Evolutionary conservation across 1,284 basidiomycete species (phyloP).

Genomic region (Neolentinus lepideus): DNA sequence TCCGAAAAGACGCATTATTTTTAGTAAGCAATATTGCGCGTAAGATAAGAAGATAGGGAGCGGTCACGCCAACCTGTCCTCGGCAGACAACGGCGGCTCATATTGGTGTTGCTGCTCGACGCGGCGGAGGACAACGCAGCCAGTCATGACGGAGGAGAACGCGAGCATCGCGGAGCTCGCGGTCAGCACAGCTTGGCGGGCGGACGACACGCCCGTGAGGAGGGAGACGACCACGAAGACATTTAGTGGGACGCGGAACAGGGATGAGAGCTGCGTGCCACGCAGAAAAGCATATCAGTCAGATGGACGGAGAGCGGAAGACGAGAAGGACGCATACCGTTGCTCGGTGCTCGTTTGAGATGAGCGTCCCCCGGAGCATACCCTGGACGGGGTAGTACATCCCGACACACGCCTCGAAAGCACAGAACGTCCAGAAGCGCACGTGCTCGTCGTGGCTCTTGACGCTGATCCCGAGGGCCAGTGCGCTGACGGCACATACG

Average conservation of each 20-base stretch:
- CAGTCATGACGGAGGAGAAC: constrained; percentile 56
- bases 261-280: constrained; percentile 50
- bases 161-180: constrained; percentile 52
- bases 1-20: background rate
- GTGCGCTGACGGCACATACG: constrained; percentile 49
- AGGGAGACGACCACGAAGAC: constrained; percentile 67
- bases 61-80: background rate
- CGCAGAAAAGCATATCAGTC: constrained; percentile 5
- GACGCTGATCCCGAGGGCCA: constrained; percentile 51
- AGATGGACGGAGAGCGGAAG: background rate
- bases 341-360: constrained; percentile 68
- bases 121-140: constrained; percentile 26
- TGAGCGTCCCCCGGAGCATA: constrained; percentile 61
- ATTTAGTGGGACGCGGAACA: constrained; percentile 72
- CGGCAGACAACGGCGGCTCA: background rate
- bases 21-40: background rate
- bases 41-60: background rate
- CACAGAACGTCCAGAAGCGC: constrained; percentile 68
- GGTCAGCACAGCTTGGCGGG: constrained; percentile 53
- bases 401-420: constrained; percentile 70
- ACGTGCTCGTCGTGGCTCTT: constrained; percentile 35
- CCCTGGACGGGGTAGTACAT: constrained; percentile 76
- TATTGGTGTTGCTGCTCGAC: constrained; percentile 8
- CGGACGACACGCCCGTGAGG: constrained; percentile 60
- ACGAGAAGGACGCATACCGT: constrained; percentile 39